Evolutionary conservation across 2,329 filamentous ascomycete species (phyloP).

Genomic region (Sporothrix humicola): DNA sequence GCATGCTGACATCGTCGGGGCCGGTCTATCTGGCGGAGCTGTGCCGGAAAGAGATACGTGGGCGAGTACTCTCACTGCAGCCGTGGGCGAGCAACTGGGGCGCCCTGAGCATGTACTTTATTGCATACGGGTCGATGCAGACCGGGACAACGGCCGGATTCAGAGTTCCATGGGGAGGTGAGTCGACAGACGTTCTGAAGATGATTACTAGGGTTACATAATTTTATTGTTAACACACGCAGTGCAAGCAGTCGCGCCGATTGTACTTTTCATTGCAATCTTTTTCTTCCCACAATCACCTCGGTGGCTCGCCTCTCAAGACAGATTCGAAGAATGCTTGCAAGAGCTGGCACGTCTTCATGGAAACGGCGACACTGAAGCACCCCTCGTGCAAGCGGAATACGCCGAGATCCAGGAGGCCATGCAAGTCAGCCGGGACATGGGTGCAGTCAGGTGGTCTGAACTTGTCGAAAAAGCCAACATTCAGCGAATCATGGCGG

Average conservation of each 20-base stretch:
- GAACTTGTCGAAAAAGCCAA: slow-evolving; percentile 76
- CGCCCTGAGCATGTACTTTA: slow-evolving; percentile 55
- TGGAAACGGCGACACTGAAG: slow-evolving; percentile 67
- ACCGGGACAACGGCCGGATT: slow-evolving; percentile 49
- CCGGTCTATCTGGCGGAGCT: slow-evolving; percentile 73
- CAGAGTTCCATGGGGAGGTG: slow-evolving; percentile 53
- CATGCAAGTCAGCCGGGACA: slow-evolving; percentile 73
- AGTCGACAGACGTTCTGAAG: not conserved
- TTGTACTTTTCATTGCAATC: slow-evolving; percentile 49
- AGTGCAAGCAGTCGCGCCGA: slow-evolving; percentile 40
- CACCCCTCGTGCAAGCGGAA: slow-evolving; percentile 70
- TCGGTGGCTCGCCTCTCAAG: slow-evolving; percentile 57
- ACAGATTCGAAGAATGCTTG: slow-evolving; percentile 54
- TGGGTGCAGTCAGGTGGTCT: slow-evolving; percentile 70
- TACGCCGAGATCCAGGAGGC: slow-evolving; percentile 74
- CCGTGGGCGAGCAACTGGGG: slow-evolving; percentile 47
- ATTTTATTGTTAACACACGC: slow-evolving; percentile 43
- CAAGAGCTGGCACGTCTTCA: slow-evolving; percentile 62
- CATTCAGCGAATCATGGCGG: slow-evolving; percentile 74
- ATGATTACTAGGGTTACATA: not conserved
- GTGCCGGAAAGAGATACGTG: slow-evolving; percentile 54
- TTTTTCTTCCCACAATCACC: slow-evolving; percentile 57
- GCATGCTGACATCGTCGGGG: slow-evolving; percentile 74
- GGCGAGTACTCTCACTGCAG: slow-evolving; percentile 52
- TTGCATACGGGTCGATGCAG: slow-evolving; percentile 51